Evolutionary conservation across 192 early-diverging fungal genomes (phyloP).

Genomic region (Rhizoclosmatium sp.): DNA sequence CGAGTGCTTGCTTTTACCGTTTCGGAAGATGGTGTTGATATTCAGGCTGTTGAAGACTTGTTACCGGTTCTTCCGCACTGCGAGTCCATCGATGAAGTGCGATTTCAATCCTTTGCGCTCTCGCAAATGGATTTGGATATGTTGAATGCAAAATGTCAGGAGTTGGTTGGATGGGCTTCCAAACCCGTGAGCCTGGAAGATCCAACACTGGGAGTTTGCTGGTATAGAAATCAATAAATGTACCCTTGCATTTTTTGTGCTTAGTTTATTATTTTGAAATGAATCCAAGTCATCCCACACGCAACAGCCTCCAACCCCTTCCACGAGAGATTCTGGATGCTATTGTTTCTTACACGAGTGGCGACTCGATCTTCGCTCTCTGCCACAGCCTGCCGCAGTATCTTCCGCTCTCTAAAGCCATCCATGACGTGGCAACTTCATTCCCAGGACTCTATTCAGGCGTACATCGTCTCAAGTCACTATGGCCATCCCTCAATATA

Average conservation of each 20-base stretch:
- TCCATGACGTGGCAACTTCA: background rate
- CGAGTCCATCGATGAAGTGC: background rate
- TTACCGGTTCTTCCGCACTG: background rate
- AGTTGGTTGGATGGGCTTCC: no score
- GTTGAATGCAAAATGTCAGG: background rate
- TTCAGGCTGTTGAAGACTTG: background rate
- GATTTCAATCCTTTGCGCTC: background rate
- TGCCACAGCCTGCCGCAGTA: background rate
- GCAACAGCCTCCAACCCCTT: background rate
- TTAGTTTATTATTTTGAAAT: no score
- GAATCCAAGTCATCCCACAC: no score
- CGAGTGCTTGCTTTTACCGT: background rate
- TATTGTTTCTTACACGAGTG: background rate
- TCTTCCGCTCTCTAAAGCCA: slow-evolving; percentile 1
- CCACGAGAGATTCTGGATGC: slow-evolving; percentile 6
- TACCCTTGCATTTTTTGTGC: no score
- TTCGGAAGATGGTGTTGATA: background rate
- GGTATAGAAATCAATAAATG: no score
- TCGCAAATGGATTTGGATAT: background rate
- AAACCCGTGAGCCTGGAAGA: no score
- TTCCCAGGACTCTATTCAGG: background rate
- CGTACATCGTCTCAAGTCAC: background rate
- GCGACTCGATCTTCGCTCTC: background rate
- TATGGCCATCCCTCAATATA: background rate
- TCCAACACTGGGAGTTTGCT: no score